Conservation (phyloP, 805 yeast genomes). For the Tanozyma kutaoensis region DNA sequence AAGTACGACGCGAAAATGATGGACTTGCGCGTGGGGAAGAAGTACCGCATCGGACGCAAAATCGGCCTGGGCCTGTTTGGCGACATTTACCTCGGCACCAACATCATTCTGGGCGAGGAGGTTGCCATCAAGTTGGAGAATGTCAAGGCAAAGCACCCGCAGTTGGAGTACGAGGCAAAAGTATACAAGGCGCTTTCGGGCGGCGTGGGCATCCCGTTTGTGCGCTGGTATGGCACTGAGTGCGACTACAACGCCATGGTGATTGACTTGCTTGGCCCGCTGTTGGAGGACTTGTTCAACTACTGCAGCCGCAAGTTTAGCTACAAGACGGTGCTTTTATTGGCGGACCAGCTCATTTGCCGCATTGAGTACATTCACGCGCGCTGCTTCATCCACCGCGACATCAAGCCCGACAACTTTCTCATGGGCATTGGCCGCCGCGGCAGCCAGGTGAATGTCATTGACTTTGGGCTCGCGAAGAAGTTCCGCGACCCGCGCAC, state of each 20-base stretch:
- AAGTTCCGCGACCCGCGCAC: constrained; percentile 91
- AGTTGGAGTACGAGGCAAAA: constrained; percentile 90
- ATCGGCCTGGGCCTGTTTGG: constrained; percentile 98
- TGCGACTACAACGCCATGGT: constrained; percentile 96
- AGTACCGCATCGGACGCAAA: constrained; percentile 85
- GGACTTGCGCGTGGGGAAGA: constrained; percentile 86
- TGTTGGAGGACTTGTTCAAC: constrained; percentile 88
- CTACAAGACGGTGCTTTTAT: constrained; percentile 79
- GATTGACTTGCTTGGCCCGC: constrained; percentile 89
- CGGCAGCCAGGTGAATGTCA: constrained; percentile 90
- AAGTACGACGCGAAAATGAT: constrained; percentile 8
- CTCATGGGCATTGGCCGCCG: constrained; percentile 84
- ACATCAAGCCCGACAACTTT: constrained; percentile 75
- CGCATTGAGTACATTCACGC: constrained; percentile 95
- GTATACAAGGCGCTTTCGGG: constrained; percentile 92
- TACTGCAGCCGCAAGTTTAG: constrained; percentile 91
- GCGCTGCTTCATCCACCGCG: constrained; percentile 77
- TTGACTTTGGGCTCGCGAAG: constrained; percentile 89
- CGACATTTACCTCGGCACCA: constrained; percentile 87
- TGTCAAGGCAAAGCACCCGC: constrained; percentile 88
- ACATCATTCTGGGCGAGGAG: constrained; percentile 91
- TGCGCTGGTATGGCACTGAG: constrained; percentile 94
- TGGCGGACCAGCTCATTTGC: constrained; percentile 90
- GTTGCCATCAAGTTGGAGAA: constrained; percentile 94
- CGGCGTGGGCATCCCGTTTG: constrained; percentile 94